A percentile compares a stretch with the other conserved stretches of the same genome.
These are phyloP conservation scores for Calcarisporium arbuscula DNA, from an alignment of 2,329 filamentous ascomycete genomes.

Conservation along the genomic window DNA sequence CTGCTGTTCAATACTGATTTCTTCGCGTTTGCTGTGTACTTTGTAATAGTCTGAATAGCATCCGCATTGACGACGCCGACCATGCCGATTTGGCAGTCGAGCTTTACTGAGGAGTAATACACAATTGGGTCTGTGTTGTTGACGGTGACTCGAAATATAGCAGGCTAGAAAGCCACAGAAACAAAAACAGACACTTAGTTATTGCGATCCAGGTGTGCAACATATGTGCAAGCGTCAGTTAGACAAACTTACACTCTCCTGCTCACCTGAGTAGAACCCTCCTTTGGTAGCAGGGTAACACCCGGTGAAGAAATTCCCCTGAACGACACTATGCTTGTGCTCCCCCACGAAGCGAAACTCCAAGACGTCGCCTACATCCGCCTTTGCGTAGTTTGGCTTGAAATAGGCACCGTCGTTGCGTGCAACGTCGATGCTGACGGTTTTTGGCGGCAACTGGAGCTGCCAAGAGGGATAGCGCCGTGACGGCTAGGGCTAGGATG, in stretches of 20 bases:
- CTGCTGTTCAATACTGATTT: no score
- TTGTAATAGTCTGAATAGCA: constrained; percentile 4
- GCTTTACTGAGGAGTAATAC: constrained; percentile 9
- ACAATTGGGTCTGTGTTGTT: constrained; percentile 9
- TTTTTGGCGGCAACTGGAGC: constrained; percentile 17
- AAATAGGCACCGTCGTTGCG: constrained; percentile 35
- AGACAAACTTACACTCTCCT: no score
- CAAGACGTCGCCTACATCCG: constrained; percentile 39
- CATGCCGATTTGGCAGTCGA: constrained; percentile 8
- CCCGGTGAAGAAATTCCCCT: constrained; percentile 39
- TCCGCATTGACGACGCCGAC: constrained; percentile 10
- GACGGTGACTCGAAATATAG: constrained; percentile 12
- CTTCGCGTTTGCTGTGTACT: constrained; percentile 6
- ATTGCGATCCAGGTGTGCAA: no score
- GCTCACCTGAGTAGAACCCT: constrained; percentile 14
- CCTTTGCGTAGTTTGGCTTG: constrained; percentile 36
- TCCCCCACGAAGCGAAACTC: constrained; percentile 48
- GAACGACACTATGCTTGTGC: constrained; percentile 47
- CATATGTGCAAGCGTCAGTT: no score
- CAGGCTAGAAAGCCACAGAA: constrained; percentile 10
- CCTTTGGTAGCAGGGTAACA: constrained; percentile 30
- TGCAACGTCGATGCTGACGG: constrained; percentile 33
- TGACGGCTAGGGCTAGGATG: constrained; percentile 7
- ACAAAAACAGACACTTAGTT: no score
- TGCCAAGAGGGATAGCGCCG: constrained; percentile 11